Conservation (phyloP, 2,329 filamentous ascomycete species). For the Microsporum canis region DNA sequence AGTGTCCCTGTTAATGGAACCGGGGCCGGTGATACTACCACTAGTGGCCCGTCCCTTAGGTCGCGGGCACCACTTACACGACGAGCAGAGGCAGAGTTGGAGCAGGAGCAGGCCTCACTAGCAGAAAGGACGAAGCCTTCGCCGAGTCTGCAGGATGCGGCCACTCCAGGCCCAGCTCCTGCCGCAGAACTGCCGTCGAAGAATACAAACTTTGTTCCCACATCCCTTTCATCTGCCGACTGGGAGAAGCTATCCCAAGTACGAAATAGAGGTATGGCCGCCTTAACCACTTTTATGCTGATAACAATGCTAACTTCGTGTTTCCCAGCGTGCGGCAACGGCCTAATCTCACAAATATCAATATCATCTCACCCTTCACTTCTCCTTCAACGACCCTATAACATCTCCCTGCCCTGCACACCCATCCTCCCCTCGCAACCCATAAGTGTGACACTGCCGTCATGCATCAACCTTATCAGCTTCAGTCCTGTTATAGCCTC, state of each 20-base stretch:
- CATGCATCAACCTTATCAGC: conserved; percentile 57
- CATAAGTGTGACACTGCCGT: conserved; percentile 57
- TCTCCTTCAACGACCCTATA: conserved; percentile 46
- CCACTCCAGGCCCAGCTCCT: neutral
- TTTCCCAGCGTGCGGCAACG: conserved; percentile 41
- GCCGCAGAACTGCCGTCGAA: neutral
- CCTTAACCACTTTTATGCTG: neutral
- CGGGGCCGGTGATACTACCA: neutral
- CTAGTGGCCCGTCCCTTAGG: neutral
- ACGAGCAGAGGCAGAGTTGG: neutral
- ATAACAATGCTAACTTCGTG: neutral
- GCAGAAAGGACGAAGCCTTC: neutral
- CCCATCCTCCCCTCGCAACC: conserved; percentile 58
- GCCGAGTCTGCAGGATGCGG: neutral
- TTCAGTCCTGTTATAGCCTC: conserved; percentile 56
- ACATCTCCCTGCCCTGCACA: conserved; percentile 54
- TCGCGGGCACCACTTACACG: neutral
- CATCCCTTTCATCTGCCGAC: neutral
- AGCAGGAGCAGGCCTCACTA: neutral
- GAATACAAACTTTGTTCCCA: neutral
- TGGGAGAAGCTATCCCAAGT: neutral
- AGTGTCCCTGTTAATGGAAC: neutral
- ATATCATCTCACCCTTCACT: conserved; percentile 58
- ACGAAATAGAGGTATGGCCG: neutral
- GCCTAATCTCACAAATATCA: conserved; percentile 55